Evolutionary conservation across 140 eudicot genomes (phyloP), one percentile per base, ranked within the genome.

Genomic region (Senecio squalidus): DNA sequence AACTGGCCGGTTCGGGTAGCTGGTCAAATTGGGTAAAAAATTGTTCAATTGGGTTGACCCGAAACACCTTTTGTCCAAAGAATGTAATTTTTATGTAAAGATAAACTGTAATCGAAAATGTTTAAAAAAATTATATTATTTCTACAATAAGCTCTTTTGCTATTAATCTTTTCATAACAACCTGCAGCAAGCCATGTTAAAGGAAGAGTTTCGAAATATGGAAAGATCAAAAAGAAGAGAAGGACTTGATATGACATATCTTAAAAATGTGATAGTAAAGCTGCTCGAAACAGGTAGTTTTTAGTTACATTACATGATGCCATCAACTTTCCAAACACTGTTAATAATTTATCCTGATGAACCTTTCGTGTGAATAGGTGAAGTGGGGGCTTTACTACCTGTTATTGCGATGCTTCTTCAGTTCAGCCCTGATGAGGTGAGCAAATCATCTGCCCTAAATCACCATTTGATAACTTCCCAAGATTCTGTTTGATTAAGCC

Each of bases 211-310:
- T 18, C 80, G 99, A 41, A 93, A 75, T 74, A 80, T 93, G 95
- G 99, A 93, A 71, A 84, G 99, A 80, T 71, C 67, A 72, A 80
- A 84, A 64, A 93, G 80, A 83, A 82, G 99, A 85, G 99, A 88
- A 80, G 99, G 99, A 60, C 96, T 93, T 26, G 99, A 93, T 78
- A 66, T 93, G 96, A 88, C 99, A n/a, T 93, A 93, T 71, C 96
- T 93, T 28, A 93, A 93, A 72, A 93, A 93, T 69, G 88, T 93
- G 45, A 73, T 93, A 54, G 58, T 93, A 75, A 93, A 93, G 86
- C 95, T 93, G 75, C 94, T 93, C 45, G 87, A 93, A 73, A 93
- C 99, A 75, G 99, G 99, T 92, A 79, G 26, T 30, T 64, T 55
- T 44, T 23, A 2, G 64, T 55, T 55, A 41, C 38, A 7, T 44